A percentile compares a stretch with the other conserved stretches of the same genome.
These are phyloP conservation scores for Nannochloropsis oceanica DNA, from an alignment of 108 stramenopile species.

Conservation along the genomic window DNA sequence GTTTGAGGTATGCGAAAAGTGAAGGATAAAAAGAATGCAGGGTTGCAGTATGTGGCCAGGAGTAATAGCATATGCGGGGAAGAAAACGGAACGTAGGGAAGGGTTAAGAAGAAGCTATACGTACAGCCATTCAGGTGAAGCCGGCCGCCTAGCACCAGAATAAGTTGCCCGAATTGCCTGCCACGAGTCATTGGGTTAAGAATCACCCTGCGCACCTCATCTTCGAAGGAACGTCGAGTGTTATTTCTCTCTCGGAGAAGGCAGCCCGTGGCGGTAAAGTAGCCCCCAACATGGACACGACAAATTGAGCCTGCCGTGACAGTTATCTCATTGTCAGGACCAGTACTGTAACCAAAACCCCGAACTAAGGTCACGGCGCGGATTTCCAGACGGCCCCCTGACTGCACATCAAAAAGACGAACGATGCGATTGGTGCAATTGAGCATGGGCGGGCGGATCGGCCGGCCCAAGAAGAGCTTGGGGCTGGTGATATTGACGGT, in stretches of 20 bases:
- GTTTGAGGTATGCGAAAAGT: background rate
- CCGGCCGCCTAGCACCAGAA: background rate
- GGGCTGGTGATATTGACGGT: background rate
- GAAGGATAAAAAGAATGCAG: background rate
- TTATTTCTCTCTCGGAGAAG: background rate
- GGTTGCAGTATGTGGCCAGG: no score
- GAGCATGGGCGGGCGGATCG: background rate
- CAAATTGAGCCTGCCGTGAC: background rate
- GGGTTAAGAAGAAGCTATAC: background rate
- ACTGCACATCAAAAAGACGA: background rate
- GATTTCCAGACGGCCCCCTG: background rate
- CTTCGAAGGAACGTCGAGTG: background rate
- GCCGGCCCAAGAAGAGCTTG: background rate
- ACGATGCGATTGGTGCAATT: background rate
- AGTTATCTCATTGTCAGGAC: background rate
- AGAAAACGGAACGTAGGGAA: background rate
- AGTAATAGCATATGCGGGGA: background rate
- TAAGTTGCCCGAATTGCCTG: background rate
- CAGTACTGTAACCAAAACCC: background rate
- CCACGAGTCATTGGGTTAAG: background rate
- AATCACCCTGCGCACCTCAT: background rate
- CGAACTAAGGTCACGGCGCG: background rate
- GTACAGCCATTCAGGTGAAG: background rate
- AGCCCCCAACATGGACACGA: background rate
- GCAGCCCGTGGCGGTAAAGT: background rate